Percentiles rank a stretch among this genome's conserved stretches.
These are phyloP conservation scores for Talaromyces rugulosus DNA, from an alignment of 2,329 filamentous ascomycete species.

Conservation along the genomic window DNA sequence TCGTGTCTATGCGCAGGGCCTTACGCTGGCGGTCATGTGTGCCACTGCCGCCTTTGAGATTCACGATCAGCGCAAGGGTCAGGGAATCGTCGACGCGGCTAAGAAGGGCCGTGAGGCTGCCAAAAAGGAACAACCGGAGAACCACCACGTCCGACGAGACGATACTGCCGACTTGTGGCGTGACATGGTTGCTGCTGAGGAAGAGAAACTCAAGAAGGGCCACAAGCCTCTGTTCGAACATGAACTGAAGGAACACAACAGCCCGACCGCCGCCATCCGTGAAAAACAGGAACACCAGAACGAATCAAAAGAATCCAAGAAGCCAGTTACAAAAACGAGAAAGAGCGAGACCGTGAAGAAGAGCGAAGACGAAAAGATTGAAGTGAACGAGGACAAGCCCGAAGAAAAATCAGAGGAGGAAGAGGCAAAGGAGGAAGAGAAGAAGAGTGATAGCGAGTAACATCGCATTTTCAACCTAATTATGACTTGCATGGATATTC, in stretches of 20 bases:
- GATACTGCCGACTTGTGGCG: constrained; percentile 83
- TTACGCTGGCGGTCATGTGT: constrained; percentile 80
- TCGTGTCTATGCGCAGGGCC: constrained; percentile 86
- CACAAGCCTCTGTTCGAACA: constrained; percentile 33
- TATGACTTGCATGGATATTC: neutral
- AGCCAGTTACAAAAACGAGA: neutral
- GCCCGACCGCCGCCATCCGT: neutral
- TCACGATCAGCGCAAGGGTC: constrained; percentile 69
- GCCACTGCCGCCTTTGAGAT: constrained; percentile 79
- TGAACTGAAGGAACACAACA: constrained; percentile 15
- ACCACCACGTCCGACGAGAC: constrained; percentile 76
- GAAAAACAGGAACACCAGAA: constrained; percentile 15
- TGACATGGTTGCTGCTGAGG: constrained; percentile 48
- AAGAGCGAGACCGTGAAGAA: constrained; percentile 14
- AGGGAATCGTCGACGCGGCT: constrained; percentile 46
- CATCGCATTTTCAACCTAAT: neutral
- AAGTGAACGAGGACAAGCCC: neutral
- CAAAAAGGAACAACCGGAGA: constrained; percentile 70
- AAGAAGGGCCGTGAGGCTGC: constrained; percentile 75
- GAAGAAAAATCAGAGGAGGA: constrained; percentile 10
- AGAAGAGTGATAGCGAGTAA: constrained; percentile 24
- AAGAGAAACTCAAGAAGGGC: constrained; percentile 41
- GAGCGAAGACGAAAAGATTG: constrained; percentile 16
- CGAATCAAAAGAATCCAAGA: neutral
- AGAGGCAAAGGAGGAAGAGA: constrained; percentile 9